A percentile compares a stretch with the other conserved stretches of the same genome.
Conservation (phyloP, 148 eudicot species). For the Vaccinium myrtillus region DNA sequence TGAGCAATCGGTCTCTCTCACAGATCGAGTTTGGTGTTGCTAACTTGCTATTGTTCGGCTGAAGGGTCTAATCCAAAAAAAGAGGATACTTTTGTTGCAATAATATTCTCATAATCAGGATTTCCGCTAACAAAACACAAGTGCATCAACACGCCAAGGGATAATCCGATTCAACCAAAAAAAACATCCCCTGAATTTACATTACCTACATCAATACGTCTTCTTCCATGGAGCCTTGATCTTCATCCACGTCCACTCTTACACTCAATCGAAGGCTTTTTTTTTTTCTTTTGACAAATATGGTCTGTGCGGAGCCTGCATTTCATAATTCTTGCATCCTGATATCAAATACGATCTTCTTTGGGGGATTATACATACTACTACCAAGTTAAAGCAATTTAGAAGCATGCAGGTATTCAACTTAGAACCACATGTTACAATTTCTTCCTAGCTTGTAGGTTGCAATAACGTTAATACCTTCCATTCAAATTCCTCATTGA, state of each 20-base stretch:
- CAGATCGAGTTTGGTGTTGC: too few species aligned
- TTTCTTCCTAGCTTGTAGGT: background rate
- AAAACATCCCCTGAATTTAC: background rate
- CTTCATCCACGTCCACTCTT: background rate
- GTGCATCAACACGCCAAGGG: background rate
- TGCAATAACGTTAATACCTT: background rate
- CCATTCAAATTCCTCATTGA: background rate
- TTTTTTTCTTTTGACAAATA: too few species aligned
- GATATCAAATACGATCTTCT: background rate
- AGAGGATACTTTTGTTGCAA: too few species aligned
- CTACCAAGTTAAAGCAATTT: background rate
- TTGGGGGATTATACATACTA: background rate
- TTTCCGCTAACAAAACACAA: background rate
- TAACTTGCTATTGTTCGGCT: too few species aligned
- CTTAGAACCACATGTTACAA: background rate
- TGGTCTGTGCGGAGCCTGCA: too few species aligned
- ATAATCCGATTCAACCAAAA: background rate
- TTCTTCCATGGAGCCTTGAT: background rate
- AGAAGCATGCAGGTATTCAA: background rate
- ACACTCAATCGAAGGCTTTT: too few species aligned
- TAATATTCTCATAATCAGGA: background rate
- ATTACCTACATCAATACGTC: background rate
- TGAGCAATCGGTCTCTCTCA: too few species aligned
- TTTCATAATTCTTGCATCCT: background rate
- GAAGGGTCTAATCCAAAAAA: too few species aligned